Conservation (phyloP, 257 asterid species). For the Scutellaria minor region DNA sequence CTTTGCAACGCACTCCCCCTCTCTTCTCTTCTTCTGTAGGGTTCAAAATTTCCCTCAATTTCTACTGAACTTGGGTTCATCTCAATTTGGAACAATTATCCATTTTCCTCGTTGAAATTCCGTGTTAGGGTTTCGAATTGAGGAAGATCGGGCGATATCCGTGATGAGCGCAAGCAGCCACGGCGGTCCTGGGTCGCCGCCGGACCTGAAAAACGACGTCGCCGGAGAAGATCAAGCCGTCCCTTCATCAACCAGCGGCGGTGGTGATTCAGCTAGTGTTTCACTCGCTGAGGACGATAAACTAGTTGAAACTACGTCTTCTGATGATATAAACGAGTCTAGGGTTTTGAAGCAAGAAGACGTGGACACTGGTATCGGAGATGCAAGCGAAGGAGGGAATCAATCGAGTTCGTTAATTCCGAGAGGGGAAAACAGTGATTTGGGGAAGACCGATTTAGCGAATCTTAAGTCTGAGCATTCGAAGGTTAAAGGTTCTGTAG, state of each 20-base stretch:
- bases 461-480: slow-evolving; percentile 29
- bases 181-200: slow-evolving; percentile 39
- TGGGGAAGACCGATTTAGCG: slow-evolving; percentile 23
- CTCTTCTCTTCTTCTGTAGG: slow-evolving; percentile 20
- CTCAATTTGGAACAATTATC: not conserved
- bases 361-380: slow-evolving; percentile 25
- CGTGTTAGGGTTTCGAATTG: slow-evolving; percentile 22
- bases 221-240: slow-evolving; percentile 28
- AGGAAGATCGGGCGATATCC: slow-evolving; percentile 30
- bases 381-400: slow-evolving; percentile 35
- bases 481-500: slow-evolving; percentile 25
- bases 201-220: slow-evolving; percentile 17
- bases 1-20: not conserved
- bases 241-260: slow-evolving; percentile 38
- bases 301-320: slow-evolving; percentile 9
- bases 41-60: slow-evolving; percentile 29
- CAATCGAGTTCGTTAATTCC: slow-evolving; percentile 25
- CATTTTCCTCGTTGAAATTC: slow-evolving; percentile 7
- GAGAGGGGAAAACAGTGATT: slow-evolving; percentile 7
- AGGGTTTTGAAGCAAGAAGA: slow-evolving; percentile 31
- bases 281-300: not conserved
- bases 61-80: not conserved
- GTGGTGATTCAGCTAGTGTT: slow-evolving; percentile 25
- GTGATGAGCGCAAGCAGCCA: slow-evolving; percentile 40
- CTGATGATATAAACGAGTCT: slow-evolving; percentile 19